Evolutionary conservation across 257 asterid genomes (phyloP).

Genomic region (Echites panduratus): DNA sequence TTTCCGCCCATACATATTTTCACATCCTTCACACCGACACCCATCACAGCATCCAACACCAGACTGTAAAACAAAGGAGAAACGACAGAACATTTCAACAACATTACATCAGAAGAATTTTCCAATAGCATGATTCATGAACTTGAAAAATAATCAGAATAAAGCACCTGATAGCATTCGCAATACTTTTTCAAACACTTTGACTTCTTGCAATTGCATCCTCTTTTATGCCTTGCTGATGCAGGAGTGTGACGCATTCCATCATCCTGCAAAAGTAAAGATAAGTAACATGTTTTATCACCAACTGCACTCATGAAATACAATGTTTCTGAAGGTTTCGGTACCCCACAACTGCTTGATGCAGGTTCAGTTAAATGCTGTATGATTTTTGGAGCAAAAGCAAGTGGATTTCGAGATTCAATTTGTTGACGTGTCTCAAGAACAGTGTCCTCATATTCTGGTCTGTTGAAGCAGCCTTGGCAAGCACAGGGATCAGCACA

Average conservation of each 20-base stretch:
- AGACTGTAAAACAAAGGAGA: slow-evolving; percentile 32
- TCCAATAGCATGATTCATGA: background rate
- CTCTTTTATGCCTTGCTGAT: slow-evolving; percentile 73
- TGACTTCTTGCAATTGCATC: slow-evolving; percentile 88
- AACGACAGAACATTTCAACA: slow-evolving; percentile 3
- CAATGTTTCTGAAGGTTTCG: slow-evolving; percentile 13
- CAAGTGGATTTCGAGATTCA: slow-evolving; percentile 66
- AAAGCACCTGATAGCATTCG: slow-evolving; percentile 76
- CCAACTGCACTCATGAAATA: slow-evolving; percentile 8
- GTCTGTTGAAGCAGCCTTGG: slow-evolving; percentile 66
- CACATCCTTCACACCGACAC: slow-evolving; percentile 85
- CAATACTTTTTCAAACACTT: slow-evolving; percentile 80
- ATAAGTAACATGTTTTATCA: slow-evolving; percentile 9
- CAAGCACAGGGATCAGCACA: slow-evolving; percentile 71
- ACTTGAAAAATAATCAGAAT: slow-evolving; percentile 1
- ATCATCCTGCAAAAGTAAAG: slow-evolving; percentile 38
- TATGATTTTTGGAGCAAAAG: slow-evolving; percentile 64
- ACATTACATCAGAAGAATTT: background rate
- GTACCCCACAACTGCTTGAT: slow-evolving; percentile 41
- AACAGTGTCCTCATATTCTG: slow-evolving; percentile 58
- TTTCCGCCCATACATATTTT: slow-evolving; percentile 58
- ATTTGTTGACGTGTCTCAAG: slow-evolving; percentile 46
- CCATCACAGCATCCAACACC: slow-evolving; percentile 82
- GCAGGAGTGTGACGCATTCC: slow-evolving; percentile 42
- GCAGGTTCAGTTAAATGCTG: slow-evolving; percentile 29